Evolutionary conservation across 768 basidiomycete species (phyloP), one percentile per base, ranked within the genome.

Genomic region (Tremella yokohamensis): DNA sequence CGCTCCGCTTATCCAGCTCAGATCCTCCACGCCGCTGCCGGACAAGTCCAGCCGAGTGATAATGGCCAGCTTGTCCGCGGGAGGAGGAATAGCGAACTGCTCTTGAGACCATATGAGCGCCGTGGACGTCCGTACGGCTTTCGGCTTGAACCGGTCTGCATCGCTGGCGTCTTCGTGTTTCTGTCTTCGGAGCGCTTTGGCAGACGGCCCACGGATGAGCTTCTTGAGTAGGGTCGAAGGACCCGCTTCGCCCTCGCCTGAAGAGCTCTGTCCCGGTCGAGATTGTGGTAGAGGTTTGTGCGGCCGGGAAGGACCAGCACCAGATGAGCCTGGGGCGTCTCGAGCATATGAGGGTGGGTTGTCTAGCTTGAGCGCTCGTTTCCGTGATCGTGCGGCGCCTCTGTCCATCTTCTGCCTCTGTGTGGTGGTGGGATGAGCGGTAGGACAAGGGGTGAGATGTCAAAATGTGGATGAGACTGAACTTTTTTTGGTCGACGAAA

Each of bases 301-400:
- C 8, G 48, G 42, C 22, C 22, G 42, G n/a, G 42, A 45, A 4
- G 42, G 18, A 4, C 15, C 42, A 15, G 22, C 22, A 19, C 20
- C 15, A 8, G 48, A 7, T 26, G 20, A 24, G 48, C 48, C 15
- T 8, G 48, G n/a, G n/a, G n/a, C n/a, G n/a, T n/a, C 8, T 24
- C 26, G 20, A 26, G 48, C 26, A 15, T 49, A 15, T 16, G 39
- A 4, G 22, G 7, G 22, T 25, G 40, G 54, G 42, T 15, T 22
- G 40, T 7, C 54, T n/a, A 29, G 16, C 40, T 56, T 24, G 8
- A 49, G 47, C 4, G 64, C 58, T 22, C 63, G 18, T 48, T 69
- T 72, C 8, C 63, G 52, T 40, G 62, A 64, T 48, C 70, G 57
- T n/a, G 70, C 70, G 51, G 70, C 70, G 13, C 70, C 70, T 58